These are phyloP conservation scores for Zasmidium citrigriseum DNA, from an alignment of 2,329 filamentous ascomycete species.

Conservation along the genomic window DNA sequence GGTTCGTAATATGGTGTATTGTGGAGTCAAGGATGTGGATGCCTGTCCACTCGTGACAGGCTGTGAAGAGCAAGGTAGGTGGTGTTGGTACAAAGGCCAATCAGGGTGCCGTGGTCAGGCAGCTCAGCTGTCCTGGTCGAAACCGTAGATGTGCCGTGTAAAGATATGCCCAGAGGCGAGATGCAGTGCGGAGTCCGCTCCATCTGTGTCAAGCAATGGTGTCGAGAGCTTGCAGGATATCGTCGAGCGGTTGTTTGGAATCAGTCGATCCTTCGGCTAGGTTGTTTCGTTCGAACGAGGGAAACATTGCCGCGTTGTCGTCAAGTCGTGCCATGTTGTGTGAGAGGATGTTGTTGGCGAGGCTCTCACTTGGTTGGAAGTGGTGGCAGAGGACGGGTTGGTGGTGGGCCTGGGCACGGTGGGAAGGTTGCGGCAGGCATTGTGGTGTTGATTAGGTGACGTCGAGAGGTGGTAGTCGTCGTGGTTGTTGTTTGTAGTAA, in stretches of 20 bases:
- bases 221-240: background rate
- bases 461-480: background rate
- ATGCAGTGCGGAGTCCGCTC: slow-evolving; percentile 1
- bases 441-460: slow-evolving; percentile 22
- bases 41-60: slow-evolving; percentile 1
- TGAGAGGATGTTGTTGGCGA: background rate
- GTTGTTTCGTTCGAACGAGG: background rate
- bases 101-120: background rate
- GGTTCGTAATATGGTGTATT: background rate
- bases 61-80: background rate
- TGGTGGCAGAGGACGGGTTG: slow-evolving; percentile 49
- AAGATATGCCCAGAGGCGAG: background rate
- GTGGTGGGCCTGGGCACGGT: slow-evolving; percentile 51
- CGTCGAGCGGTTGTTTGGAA: slow-evolving; percentile 1
- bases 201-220: background rate
- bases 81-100: slow-evolving; percentile 5
- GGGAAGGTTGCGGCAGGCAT: slow-evolving; percentile 46
- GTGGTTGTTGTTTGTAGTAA: slow-evolving; percentile 1
- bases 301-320: slow-evolving; percentile 7
- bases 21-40: slow-evolving; percentile 8
- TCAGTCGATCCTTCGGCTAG: background rate
- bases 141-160: slow-evolving; percentile 5
- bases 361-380: slow-evolving; percentile 42
- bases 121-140: slow-evolving; percentile 4
- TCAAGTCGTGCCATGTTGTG: background rate